Conservation (phyloP, 2,329 filamentous ascomycete genomes). For the Aspergillus piperis region DNA sequence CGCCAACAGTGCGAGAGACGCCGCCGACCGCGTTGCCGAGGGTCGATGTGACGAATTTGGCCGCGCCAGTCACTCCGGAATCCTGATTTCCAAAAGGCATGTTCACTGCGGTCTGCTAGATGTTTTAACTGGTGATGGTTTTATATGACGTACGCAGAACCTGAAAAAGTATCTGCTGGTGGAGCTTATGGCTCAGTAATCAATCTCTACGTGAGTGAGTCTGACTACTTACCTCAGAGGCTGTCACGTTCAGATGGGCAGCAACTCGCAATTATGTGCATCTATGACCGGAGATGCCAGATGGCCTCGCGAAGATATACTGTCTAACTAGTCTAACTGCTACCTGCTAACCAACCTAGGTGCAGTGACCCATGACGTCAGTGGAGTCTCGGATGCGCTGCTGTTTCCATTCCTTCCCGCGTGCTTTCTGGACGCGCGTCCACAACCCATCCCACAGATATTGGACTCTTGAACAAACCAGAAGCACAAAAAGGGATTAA, state of each 20-base stretch:
- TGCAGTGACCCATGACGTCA: not conserved
- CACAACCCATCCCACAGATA: not conserved
- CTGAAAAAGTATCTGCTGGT: not conserved
- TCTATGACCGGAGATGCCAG: not conserved
- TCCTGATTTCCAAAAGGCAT: constrained; percentile 26
- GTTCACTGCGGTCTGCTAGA: not conserved
- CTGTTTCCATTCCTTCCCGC: not conserved
- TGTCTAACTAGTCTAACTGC: not conserved
- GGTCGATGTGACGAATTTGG: constrained; percentile 58
- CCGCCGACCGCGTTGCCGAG: constrained; percentile 59
- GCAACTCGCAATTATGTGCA: not conserved
- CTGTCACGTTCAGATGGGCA: not conserved
- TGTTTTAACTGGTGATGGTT: not conserved
- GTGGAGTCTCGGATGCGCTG: not conserved
- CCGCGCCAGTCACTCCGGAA: constrained; percentile 52
- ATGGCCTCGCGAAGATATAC: no score
- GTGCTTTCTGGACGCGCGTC: not conserved
- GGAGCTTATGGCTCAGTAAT: not conserved
- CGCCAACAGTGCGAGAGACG: constrained; percentile 55
- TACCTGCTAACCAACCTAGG: not conserved
- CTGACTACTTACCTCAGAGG: not conserved
- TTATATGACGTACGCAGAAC: not conserved
- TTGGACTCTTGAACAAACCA: no score
- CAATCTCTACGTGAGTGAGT: not conserved
- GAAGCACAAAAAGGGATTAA: no score